Conservation (phyloP, 768 basidiomycete species). For the Cystofilobasidium capitatum region DNA sequence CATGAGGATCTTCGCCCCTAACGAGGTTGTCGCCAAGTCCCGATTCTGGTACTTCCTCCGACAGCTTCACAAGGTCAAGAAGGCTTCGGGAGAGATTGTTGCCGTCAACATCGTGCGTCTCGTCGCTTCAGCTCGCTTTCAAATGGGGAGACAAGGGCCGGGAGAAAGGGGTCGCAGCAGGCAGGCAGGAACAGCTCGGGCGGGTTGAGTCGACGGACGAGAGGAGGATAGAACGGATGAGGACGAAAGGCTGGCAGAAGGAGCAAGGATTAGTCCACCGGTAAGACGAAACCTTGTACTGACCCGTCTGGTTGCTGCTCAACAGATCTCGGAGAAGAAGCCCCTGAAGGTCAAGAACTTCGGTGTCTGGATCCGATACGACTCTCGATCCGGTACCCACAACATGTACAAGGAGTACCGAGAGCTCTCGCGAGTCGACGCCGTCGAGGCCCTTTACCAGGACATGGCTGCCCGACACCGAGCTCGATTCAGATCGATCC, state of each 20-base stretch:
- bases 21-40: constrained; percentile 97
- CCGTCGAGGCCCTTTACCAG: constrained; percentile 94
- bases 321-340: constrained; percentile 95
- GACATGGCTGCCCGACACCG: constrained; percentile 99
- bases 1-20: constrained; percentile 82
- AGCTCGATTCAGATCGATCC: constrained; percentile 97
- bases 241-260: neutral
- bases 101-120: constrained; percentile 90
- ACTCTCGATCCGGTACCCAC: constrained; percentile 98
- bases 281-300: neutral
- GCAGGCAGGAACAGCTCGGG: too few relatives aligned
- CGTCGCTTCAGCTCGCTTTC: neutral
- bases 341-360: constrained; percentile 99
- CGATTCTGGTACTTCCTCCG: constrained; percentile 99
- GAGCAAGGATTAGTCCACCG: neutral
- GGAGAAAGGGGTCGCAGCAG: too few relatives aligned
- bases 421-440: constrained; percentile 84
- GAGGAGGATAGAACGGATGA: neutral
- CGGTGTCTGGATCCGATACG: constrained; percentile 98
- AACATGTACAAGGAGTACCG: constrained; percentile 99
- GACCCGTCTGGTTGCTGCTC: too few relatives aligned
- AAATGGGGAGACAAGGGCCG: too few relatives aligned
- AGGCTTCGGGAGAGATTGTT: constrained; percentile 97
- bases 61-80: constrained; percentile 98
- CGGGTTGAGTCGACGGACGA: neutral